These are phyloP conservation scores for Tricladium varicosporioides DNA, from an alignment of 2,329 filamentous ascomycete species.

Conservation along the genomic window DNA sequence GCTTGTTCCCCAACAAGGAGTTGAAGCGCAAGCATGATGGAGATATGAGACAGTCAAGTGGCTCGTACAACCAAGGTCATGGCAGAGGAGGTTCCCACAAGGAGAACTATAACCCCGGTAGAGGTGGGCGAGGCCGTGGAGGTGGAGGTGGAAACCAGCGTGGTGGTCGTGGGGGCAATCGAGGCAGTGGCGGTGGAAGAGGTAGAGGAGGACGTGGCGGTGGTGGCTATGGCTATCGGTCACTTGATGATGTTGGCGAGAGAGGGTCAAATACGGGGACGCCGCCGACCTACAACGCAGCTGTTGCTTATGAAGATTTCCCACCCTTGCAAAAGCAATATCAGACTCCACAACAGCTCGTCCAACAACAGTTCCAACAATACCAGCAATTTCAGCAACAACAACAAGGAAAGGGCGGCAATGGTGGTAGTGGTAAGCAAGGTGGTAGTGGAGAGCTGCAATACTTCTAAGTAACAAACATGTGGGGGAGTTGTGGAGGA, in stretches of 20 bases:
- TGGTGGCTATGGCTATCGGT: constrained; percentile 57
- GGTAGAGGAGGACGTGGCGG: constrained; percentile 47
- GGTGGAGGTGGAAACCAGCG: constrained; percentile 24
- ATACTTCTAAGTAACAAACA: constrained; percentile 23
- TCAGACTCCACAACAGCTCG: constrained; percentile 33
- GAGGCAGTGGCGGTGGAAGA: constrained; percentile 42
- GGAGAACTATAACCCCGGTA: constrained; percentile 22
- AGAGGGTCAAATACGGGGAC: constrained; percentile 43
- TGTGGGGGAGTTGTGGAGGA: background rate
- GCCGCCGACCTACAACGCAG: constrained; percentile 29
- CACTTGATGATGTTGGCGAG: constrained; percentile 62
- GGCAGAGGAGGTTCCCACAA: constrained; percentile 34
- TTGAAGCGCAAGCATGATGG: constrained; percentile 61
- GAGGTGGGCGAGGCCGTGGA: constrained; percentile 37
- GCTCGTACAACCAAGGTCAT: constrained; percentile 35
- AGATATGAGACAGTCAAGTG: constrained; percentile 28
- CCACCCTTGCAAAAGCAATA: constrained; percentile 34
- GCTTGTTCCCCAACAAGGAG: constrained; percentile 57
- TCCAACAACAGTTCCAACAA: constrained; percentile 33
- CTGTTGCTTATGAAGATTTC: constrained; percentile 36
- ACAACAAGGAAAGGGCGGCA: constrained; percentile 22
- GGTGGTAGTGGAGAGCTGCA: constrained; percentile 28
- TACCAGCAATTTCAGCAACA: constrained; percentile 31
- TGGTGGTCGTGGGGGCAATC: constrained; percentile 40
- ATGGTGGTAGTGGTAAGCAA: constrained; percentile 16